Conservation (phyloP, 176 grass and related monocot genomes). For the Otatea glauca region DNA sequence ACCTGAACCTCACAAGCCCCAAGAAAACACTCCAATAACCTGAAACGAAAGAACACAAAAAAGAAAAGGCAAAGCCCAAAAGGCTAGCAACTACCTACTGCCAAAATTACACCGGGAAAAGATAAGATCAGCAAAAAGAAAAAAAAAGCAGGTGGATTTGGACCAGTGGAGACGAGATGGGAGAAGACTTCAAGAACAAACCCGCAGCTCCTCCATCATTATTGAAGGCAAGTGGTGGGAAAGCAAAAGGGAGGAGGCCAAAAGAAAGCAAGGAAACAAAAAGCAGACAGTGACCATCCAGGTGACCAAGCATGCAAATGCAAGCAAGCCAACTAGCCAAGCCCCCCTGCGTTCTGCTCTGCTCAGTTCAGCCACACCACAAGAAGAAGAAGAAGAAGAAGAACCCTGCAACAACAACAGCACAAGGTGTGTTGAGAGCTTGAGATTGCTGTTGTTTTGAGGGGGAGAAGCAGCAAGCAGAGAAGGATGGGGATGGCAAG, state of each 20-base stretch:
- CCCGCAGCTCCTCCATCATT: slow-evolving; percentile 29
- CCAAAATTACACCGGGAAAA: slow-evolving; percentile 37
- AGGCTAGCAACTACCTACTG: slow-evolving; percentile 11
- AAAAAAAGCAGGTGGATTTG: slow-evolving; percentile 25
- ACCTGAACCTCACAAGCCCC: neutral
- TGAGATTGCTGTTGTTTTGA: neutral
- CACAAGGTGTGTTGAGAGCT: neutral
- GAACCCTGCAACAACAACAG: neutral
- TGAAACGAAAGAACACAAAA: neutral
- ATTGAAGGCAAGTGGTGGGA: slow-evolving; percentile 35
- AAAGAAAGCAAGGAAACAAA: slow-evolving; percentile 23
- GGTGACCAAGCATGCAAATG: slow-evolving; percentile 46
- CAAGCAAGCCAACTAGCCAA: slow-evolving; percentile 15
- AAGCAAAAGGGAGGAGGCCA: slow-evolving; percentile 27
- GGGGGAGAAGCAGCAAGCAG: neutral
- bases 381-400: neutral
- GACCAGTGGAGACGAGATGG: slow-evolving; percentile 7
- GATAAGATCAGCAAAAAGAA: neutral
- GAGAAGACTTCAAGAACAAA: slow-evolving; percentile 33
- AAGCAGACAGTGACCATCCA: slow-evolving; percentile 42
- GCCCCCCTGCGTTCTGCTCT: neutral
- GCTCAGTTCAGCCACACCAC: slow-evolving; percentile 7
- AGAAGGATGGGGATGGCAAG: slow-evolving; percentile 18
- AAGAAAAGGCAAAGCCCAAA: slow-evolving; percentile 2
- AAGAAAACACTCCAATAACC: neutral